Percentiles rank a stretch among this genome's conserved stretches.
Evolutionary conservation across 176 grass and related monocot genomes (phyloP).

Genomic region (Triticum turgidum): DNA sequence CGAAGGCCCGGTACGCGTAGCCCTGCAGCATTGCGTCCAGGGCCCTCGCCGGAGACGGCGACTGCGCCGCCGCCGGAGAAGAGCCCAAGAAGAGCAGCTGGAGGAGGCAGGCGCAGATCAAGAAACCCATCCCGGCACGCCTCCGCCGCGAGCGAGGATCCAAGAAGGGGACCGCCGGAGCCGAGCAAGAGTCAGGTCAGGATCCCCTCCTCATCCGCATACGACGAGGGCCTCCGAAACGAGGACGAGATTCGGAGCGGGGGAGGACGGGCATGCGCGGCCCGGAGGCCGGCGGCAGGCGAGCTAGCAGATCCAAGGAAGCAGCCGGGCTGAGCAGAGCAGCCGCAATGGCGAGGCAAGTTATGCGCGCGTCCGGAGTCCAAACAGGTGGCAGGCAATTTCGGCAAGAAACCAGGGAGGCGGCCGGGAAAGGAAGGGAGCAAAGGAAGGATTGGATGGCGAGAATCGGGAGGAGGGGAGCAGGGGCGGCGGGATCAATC

Average conservation of each 20-base stretch:
- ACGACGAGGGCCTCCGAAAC: neutral
- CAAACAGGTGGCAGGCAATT: neutral
- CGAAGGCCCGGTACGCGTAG: conserved; percentile 63
- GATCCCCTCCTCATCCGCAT: neutral
- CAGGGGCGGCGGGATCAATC: neutral
- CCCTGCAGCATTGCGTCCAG: conserved; percentile 77
- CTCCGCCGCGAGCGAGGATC: neutral
- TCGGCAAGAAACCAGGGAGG: neutral
- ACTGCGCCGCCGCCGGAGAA: neutral
- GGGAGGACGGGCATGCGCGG: neutral
- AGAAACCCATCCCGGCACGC: conserved; percentile 13
- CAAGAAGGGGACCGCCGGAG: neutral
- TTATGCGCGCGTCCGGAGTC: neutral
- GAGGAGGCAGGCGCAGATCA: conserved; percentile 14
- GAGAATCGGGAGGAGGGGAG: neutral
- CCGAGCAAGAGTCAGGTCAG: conserved; percentile 16
- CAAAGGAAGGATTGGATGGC: neutral
- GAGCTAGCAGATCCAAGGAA: neutral
- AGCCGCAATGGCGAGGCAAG: conserved; percentile 6
- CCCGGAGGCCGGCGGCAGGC: neutral
- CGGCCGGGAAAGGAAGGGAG: neutral
- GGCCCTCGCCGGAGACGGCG: conserved; percentile 31
- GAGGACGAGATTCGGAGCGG: neutral
- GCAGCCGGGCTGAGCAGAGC: neutral
- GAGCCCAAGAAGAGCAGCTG: conserved; percentile 2